Evolutionary conservation across 345 rosid genomes (phyloP), one percentile per base, ranked within the genome.

Genomic region (Sisymbrium irio): DNA sequence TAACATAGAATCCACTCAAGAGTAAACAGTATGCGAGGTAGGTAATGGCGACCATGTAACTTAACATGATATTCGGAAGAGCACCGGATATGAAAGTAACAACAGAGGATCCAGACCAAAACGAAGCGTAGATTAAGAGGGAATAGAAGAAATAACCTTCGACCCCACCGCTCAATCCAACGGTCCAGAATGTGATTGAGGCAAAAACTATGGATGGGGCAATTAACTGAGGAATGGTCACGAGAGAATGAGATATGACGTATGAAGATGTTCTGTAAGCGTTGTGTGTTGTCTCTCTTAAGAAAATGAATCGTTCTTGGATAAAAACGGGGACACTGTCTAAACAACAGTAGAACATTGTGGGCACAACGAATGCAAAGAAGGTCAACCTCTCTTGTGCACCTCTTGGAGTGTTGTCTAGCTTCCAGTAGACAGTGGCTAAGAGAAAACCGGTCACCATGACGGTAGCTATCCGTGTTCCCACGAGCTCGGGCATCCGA

Each of bases 21-120:
- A 77, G 72, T 40, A 77, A 28, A 61, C 79, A 83, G 25, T 83
- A 83, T 9, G 84, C 78, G 3, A 83, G 55, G 9, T 75, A 78
- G 6, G 84, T 67, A 2, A 83, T 81, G 19, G 82, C 67, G 10
- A 80, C 79, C 17, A 77, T 80, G 82, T 75, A 83, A 19, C 86
- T 83, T 25, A 71, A 0, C 20, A 80, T 78, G 33, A 82, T 45
- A 44, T 84, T 71, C 0, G 87, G 81, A 7, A 84, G 60, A 6
- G 80, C 36, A 4, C 83, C 89, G 3, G 85, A 60, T 7, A 78
- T 36, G 73, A 86, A 83, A 4, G 82, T 72, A 7, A 83, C 80
- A 9, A 69, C 59, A 2, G 96, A 89, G 42, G 85, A 85, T 18
- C 97, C 97, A 0, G 92, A 87, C 96, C 96, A 92, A 62, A 83